Evolutionary conservation across 768 basidiomycete genomes (phyloP).

Genomic region (Lactarius quietus): DNA sequence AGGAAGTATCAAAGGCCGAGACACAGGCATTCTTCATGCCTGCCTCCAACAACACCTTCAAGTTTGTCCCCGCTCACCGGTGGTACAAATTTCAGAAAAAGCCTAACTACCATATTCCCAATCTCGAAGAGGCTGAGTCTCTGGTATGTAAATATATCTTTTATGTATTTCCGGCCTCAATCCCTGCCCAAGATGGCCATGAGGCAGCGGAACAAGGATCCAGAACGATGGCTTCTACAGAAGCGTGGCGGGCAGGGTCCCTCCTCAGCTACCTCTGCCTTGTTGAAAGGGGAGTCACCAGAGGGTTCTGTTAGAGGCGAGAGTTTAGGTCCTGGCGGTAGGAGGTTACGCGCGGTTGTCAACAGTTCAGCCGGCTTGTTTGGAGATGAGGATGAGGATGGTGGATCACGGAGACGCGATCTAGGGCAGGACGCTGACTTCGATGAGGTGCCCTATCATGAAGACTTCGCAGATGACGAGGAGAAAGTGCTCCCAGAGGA

Average conservation of each 20-base stretch:
- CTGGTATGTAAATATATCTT: slow-evolving; percentile 46
- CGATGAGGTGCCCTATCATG: slow-evolving; percentile 81
- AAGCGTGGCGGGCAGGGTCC: slow-evolving; percentile 55
- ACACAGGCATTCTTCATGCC: slow-evolving; percentile 85
- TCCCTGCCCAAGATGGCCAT: slow-evolving; percentile 41
- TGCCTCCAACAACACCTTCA: slow-evolving; percentile 74
- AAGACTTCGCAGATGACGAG: slow-evolving; percentile 85
- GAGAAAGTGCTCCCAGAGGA: slow-evolving; percentile 66
- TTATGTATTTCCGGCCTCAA: slow-evolving; percentile 27
- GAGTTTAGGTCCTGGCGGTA: slow-evolving; percentile 67
- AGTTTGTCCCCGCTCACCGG: slow-evolving; percentile 81
- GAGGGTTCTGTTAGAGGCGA: slow-evolving; percentile 48
- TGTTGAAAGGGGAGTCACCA: slow-evolving; percentile 60
- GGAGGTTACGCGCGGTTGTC: slow-evolving; percentile 64
- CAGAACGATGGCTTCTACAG: slow-evolving; percentile 65
- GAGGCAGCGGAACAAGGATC: slow-evolving; percentile 71
- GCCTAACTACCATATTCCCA: slow-evolving; percentile 67
- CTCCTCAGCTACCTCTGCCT: slow-evolving; percentile 59
- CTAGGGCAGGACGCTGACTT: slow-evolving; percentile 73
- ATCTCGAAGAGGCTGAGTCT: slow-evolving; percentile 63
- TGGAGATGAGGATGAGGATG: slow-evolving; percentile 58
- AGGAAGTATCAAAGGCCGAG: slow-evolving; percentile 66
- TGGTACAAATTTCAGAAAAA: slow-evolving; percentile 95
- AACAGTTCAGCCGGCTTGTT: slow-evolving; percentile 58
- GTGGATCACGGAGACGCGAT: slow-evolving; percentile 50